These are phyloP conservation scores for Candida hispaniensis DNA, from an alignment of 805 yeast genomes.

Conservation along the genomic window DNA sequence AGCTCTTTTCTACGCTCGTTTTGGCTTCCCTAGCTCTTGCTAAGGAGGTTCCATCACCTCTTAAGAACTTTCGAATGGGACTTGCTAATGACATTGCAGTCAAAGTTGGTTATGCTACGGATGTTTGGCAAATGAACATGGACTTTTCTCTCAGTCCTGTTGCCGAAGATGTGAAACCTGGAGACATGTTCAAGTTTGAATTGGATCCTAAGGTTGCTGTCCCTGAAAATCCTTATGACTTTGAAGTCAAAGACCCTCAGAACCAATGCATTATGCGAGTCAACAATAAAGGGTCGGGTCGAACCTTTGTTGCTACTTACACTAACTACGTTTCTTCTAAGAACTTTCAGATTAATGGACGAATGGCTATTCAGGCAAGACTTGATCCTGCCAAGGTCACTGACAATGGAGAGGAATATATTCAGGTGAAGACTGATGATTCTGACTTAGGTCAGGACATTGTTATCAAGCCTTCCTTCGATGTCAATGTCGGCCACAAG, in stretches of 20 bases:
- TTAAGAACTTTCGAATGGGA: constrained; percentile 3
- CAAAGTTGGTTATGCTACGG: constrained; percentile 4
- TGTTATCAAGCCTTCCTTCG: neutral
- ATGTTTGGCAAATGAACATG: constrained; percentile 6
- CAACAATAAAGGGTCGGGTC: constrained; percentile 12
- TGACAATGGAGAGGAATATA: neutral
- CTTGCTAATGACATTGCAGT: neutral
- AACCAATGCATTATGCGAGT: constrained; percentile 9
- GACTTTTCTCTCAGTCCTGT: constrained; percentile 6
- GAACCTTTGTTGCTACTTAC: constrained; percentile 7
- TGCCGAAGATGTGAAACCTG: constrained; percentile 2
- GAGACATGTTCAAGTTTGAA: constrained; percentile 8
- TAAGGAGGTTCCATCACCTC: constrained; percentile 7
- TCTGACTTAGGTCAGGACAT: neutral
- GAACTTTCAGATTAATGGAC: constrained; percentile 6
- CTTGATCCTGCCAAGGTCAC: neutral
- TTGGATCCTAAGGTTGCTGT: neutral
- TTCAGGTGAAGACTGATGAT: neutral
- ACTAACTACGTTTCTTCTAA: constrained; percentile 10
- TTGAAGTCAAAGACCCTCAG: constrained; percentile 5
- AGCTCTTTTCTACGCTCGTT: constrained; percentile 1
- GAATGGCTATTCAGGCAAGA: constrained; percentile 2
- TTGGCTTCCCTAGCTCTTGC: constrained; percentile 4
- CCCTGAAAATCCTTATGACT: constrained; percentile 1
- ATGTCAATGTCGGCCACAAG: neutral